Percentiles rank a stretch among this genome's conserved stretches.
Evolutionary conservation across 345 rosid species (phyloP).

Genomic region (Lepidium africanum): DNA sequence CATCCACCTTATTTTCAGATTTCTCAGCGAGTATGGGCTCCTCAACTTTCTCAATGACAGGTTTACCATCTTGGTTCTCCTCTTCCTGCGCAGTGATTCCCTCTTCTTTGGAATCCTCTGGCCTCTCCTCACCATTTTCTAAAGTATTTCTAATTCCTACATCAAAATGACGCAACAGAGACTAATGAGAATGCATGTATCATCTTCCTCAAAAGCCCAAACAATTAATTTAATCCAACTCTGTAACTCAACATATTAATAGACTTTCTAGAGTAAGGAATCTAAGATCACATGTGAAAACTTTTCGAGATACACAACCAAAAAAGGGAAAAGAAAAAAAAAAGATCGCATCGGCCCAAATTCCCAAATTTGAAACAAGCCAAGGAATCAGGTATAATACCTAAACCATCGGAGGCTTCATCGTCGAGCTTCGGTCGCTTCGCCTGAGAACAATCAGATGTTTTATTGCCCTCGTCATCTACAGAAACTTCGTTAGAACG

Average conservation of each 20-base stretch:
- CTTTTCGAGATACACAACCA: not conserved
- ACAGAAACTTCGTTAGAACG: slow-evolving; percentile 17
- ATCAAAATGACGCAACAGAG: not conserved
- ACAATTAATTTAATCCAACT: not conserved
- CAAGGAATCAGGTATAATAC: slow-evolving; percentile 28
- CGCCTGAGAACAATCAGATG: slow-evolving; percentile 32
- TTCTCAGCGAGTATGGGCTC: slow-evolving; percentile 13
- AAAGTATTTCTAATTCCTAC: not conserved
- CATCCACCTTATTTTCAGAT: not conserved
- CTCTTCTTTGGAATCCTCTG: slow-evolving; percentile 16
- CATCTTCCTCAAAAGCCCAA: not conserved
- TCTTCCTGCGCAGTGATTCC: slow-evolving; percentile 16
- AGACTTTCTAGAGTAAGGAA: not conserved
- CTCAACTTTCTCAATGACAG: not conserved
- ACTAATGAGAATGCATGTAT: not conserved
- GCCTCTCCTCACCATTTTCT: slow-evolving; percentile 16
- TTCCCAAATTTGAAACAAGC: not conserved
- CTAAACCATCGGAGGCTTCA: slow-evolving; percentile 36
- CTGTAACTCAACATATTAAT: not conserved
- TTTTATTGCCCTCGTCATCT: slow-evolving; percentile 13
- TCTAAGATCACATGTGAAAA: not conserved
- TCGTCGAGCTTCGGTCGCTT: slow-evolving; percentile 52
- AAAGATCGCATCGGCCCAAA: not conserved
- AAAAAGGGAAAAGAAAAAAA: not conserved
- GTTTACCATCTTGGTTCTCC: not conserved